Base-by-base conservation (phyloP, 306 rosid species). In the Canavalia gladiata region DNA sequence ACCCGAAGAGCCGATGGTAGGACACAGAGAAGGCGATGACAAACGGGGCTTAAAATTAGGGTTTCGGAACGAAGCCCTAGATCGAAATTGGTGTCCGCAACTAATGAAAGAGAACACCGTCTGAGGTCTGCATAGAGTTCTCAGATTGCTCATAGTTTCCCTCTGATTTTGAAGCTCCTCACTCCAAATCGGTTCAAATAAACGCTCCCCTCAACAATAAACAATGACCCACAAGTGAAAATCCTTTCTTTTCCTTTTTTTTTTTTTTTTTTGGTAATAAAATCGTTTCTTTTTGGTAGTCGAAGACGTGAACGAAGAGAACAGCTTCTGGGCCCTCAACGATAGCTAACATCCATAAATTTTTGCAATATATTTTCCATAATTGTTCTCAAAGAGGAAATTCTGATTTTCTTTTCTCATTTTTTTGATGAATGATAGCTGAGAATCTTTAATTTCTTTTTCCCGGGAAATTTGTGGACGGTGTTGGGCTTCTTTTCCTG, bases 111-210 rank as follows among this genome's bases (percentile, higher is more conserved):
- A 84, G 85, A 94, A 84, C 60, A 89, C 77, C 57, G 91, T 79
- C 51, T 94, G 87, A 2, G 95, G 89, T 77, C 86, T 87, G 42
- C 91, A 90, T 0, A 75, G 82, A n/a, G 92, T 82, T 85, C 87
- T 87, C 76, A 94, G 68, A 83, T 77, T 91, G 87, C 90, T 89
- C 98, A 91, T 94, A 63, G 12, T 84, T 74, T 84, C 4, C 45
- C 75, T 74, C 72, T 13, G 59, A 33, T 46, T 78, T 68, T 42
- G 41, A 82, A 72, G 74, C 52, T 68, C 72, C 58, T 75, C 60
- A 43, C 35, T 58, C 34, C 28, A 13, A 41, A 54, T 34, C 75
- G 41, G 68, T 68, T 50, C 51, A 58, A 76, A 25, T 69, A 74
- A 3, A 29, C 74, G 6, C 33, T 34, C 42, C 54, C 64, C 63